Base-by-base conservation (phyloP, 2,329 filamentous ascomycete species). In the Cordyceps fumosorosea region DNA sequence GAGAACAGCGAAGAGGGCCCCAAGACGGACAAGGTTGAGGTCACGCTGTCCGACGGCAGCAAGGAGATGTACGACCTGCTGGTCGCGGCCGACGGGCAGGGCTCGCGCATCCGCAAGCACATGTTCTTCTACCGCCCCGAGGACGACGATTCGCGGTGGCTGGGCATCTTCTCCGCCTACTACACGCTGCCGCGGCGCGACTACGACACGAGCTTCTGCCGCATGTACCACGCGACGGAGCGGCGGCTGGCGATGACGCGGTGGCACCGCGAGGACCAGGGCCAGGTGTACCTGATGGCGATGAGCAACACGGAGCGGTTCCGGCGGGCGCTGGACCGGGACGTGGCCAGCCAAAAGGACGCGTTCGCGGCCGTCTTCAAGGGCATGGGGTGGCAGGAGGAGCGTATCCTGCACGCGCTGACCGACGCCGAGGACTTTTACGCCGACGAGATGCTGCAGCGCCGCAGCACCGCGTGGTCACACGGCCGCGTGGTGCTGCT, bases 51-150 rank as follows among this genome's bases (percentile, higher is more conserved):
- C 0, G 76, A 82, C 61, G 80, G 80, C 0, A 66, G 69, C 3
- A 70, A 64, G 1, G 72, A 73, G 8, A 69, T 65, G 1, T 85
- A 76, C 63, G 82, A 85, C 66, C 65, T 86, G 0, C 70, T 86
- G 0, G 75, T 85, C 53, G 82, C 78, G 8, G 81, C 82, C 2
- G 83, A 86, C 66, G 84, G 84, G 0, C 78, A 68, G 37, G 56
- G 60, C 12, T 69, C 67, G 1, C 63, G 65, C 2, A 65, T 65
- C 26, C 59, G 67, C 24, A 64, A 62, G 16, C 55, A 58, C 45
- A 62, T 62, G 61, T 55, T 62, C 40, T 57, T 62, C 34, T 62
- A 53, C 37, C 24, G 37, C 3, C 61, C 61, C 10, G 61, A 54
- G 26, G 42, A 53, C 10, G 61, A 62, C 32, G 47, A 58, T 3